Conservation (phyloP, 2,329 filamentous ascomycete genomes). For the Fusarium virguliforme region DNA sequence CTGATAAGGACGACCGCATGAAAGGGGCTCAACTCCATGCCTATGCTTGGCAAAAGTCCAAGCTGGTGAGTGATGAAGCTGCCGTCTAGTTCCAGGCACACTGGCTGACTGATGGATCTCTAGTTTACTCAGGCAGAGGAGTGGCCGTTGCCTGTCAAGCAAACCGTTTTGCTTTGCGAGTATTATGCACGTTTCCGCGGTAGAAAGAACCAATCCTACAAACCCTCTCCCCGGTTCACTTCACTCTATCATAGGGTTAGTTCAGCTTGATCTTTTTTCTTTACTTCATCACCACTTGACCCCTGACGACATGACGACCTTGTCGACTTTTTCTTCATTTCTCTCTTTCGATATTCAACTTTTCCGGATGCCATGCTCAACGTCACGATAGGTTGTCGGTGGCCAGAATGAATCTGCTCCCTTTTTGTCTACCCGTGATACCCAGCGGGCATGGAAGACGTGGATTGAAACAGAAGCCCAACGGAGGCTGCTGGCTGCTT, state of each 20-base stretch:
- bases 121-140: constrained; percentile 60
- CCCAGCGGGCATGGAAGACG: constrained; percentile 62
- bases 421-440: constrained; percentile 45
- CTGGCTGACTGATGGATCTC: constrained; percentile 34
- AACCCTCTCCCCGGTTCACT: constrained; percentile 66
- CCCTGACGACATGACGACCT: constrained; percentile 20
- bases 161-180: constrained; percentile 70
- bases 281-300: constrained; percentile 13
- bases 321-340: constrained; percentile 48
- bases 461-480: constrained; percentile 70
- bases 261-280: constrained; percentile 50
- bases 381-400: constrained; percentile 60
- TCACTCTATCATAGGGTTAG: constrained; percentile 70
- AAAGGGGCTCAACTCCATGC: constrained; percentile 68
- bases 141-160: constrained; percentile 68
- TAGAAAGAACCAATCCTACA: constrained; percentile 63
- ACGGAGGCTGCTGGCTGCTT: constrained; percentile 69
- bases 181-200: constrained; percentile 70
- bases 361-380: constrained; percentile 47
- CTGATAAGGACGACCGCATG: constrained; percentile 65
- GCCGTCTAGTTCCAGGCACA: constrained; percentile 6
- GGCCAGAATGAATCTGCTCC: constrained; percentile 51
- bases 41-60: constrained; percentile 66
- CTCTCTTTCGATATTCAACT: constrained; percentile 23
- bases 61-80: constrained; percentile 62